Evolutionary conservation across 1,284 basidiomycete species (phyloP), one percentile per base, ranked within the genome.

Genomic region (Lentinus polychrous): DNA sequence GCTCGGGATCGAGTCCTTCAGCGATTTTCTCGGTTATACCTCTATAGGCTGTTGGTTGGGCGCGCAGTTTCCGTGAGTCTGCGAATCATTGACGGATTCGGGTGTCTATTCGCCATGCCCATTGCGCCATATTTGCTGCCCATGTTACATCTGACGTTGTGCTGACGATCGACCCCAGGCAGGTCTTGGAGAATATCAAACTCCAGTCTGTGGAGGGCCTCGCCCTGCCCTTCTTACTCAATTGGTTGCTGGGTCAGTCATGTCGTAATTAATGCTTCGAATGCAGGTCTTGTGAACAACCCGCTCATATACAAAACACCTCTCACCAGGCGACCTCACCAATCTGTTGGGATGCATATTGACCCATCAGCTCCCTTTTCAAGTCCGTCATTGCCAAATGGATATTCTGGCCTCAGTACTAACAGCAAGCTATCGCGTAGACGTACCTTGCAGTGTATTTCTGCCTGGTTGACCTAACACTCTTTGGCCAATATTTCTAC

Each of bases 281-380:
- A 24, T 35, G 31, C 38, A 18, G 45, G 20, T 31, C 22, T 34
- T 32, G 17, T 10, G 33, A 42, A 40, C 20, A 31, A 12, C 10
- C 20, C 23, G 23, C 15, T 17, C 27, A 33, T n/a, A 27, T 22
- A 7, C 43, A 44, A 31, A 20, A 20, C 37, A 18, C 39, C 8
- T 33, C 37, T 11, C n/a, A 45, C 20, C 57, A 93, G 91, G 94
- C 48, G 94, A 96, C 66, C 68, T 86, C 31, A 92, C 92, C 20
- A 96, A 96, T 65, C 74, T 96, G 34, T 67, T 95, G 56, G 91
- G 92, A 11, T 95, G 94, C 65, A 66, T 96, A 52, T 73, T 97
- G 46, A 96, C 94, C 1, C 76, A 86, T 58, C 94, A 96, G 61
- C 76, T 96, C n/a, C 91, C 91, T 11, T 96, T 97, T 66, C 93